Percentiles rank a stretch among this genome's conserved stretches.
phyloP scores from a whole-genome alignment of 495 filamentous ascomycete genomes.

The Margaritispora aquatica region DNA sequence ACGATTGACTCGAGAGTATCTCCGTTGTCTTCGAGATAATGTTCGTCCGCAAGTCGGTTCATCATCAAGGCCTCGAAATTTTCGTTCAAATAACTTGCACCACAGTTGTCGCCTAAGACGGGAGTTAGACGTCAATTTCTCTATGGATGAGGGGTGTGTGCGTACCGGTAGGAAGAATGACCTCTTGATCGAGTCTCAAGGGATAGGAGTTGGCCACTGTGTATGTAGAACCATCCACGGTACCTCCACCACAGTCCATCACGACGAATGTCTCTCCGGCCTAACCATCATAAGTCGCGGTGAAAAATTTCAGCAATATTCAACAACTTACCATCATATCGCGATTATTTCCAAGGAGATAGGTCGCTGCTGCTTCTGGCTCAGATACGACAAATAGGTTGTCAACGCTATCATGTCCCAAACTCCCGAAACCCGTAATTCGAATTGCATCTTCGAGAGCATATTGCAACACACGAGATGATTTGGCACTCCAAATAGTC shows the following conservation, averaged over 20 bases:
- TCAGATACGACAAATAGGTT: conserved; percentile 29
- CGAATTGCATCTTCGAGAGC: not conserved
- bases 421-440: conserved; percentile 15
- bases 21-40: conserved; percentile 8
- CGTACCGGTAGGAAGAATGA: conserved; percentile 7
- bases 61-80: conserved; percentile 9
- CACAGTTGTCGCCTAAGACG: conserved; percentile 11
- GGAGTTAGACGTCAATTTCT: too few relatives aligned
- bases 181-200: conserved; percentile 19
- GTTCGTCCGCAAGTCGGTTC: conserved; percentile 3
- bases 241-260: conserved; percentile 44
- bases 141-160: too few relatives aligned
- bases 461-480: conserved; percentile 5
- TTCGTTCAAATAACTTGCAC: conserved; percentile 15
- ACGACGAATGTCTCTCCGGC: conserved; percentile 37
- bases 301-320: not conserved
- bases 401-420: conserved; percentile 16
- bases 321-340: conserved; percentile 9
- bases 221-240: conserved; percentile 46
- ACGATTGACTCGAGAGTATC: conserved; percentile 9
- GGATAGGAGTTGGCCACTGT: conserved; percentile 39
- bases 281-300: too few relatives aligned
- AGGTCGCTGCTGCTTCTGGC: conserved; percentile 31
- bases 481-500: not conserved
- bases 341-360: conserved; percentile 11